A percentile compares a stretch with the other conserved stretches of the same genome.
Conservation (phyloP, 768 basidiomycete species). For the Gelatoporia subvermispora region DNA sequence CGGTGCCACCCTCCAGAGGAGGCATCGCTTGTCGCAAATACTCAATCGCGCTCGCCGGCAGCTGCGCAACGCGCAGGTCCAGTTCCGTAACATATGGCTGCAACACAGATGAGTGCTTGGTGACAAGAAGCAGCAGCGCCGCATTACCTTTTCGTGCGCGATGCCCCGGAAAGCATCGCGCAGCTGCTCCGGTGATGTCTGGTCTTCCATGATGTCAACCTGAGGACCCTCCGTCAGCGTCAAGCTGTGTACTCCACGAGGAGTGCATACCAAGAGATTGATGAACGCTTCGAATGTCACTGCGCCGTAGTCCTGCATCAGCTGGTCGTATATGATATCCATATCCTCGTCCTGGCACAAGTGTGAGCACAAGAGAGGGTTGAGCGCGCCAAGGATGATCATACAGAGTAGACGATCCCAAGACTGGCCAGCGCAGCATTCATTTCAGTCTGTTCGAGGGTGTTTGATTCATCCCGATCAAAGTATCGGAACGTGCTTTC, state of each 20-base stretch:
- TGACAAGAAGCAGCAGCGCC: background rate
- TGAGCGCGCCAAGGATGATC: slow-evolving; percentile 12
- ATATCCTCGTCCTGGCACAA: slow-evolving; percentile 77
- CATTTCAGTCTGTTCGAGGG: slow-evolving; percentile 79
- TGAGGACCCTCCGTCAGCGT: slow-evolving; percentile 24
- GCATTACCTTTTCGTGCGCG: slow-evolving; percentile 77
- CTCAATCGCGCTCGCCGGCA: slow-evolving; percentile 70
- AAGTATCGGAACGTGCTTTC: slow-evolving; percentile 98
- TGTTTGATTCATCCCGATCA: slow-evolving; percentile 89
- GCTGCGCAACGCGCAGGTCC: slow-evolving; percentile 79
- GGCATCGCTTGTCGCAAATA: slow-evolving; percentile 87
- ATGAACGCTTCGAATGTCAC: slow-evolving; percentile 94
- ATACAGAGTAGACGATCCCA: slow-evolving; percentile 85
- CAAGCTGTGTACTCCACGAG: background rate
- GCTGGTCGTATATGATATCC: slow-evolving; percentile 75
- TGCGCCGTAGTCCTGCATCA: slow-evolving; percentile 77
- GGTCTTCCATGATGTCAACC: slow-evolving; percentile 96
- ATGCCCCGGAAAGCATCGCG: slow-evolving; percentile 91
- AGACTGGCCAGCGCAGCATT: slow-evolving; percentile 92
- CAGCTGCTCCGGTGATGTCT: slow-evolving; percentile 88
- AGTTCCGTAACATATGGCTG: slow-evolving; percentile 92
- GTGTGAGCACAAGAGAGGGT: background rate
- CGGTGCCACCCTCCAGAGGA: slow-evolving; percentile 40
- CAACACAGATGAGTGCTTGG: slow-evolving; percentile 8
- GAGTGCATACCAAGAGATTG: slow-evolving; percentile 69